These are phyloP conservation scores for Talaromyces thailandensis DNA, from an alignment of 495 filamentous ascomycete genomes.

Conservation along the genomic window DNA sequence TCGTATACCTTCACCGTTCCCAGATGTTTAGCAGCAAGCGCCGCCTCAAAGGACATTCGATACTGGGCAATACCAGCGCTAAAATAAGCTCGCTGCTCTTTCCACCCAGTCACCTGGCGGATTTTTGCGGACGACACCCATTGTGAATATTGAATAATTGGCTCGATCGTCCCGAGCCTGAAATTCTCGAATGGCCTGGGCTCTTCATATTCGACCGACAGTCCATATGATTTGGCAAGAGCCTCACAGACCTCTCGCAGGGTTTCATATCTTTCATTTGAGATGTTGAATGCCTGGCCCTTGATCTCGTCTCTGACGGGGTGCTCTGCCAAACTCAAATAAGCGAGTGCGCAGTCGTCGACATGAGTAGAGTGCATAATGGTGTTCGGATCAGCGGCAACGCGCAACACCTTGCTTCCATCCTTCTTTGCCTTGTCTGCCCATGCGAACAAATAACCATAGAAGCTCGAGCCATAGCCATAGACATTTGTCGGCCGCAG, in stretches of 20 bases:
- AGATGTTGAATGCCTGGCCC: slow-evolving; percentile 33
- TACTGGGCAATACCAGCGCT: slow-evolving; percentile 23
- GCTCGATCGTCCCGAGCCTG: slow-evolving; percentile 3
- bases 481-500: slow-evolving; percentile 28
- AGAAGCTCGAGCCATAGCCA: slow-evolving; percentile 29
- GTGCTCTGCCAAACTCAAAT: slow-evolving; percentile 25
- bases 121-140: slow-evolving; percentile 33
- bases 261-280: slow-evolving; percentile 27
- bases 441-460: slow-evolving; percentile 20
- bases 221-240: slow-evolving; percentile 24
- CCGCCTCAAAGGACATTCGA: slow-evolving; percentile 31
- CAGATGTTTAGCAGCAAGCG: slow-evolving; percentile 4
- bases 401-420: slow-evolving; percentile 8
- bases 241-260: slow-evolving; percentile 20
- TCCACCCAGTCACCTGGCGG: slow-evolving; percentile 28
- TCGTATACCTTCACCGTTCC: not conserved
- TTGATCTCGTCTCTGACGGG: slow-evolving; percentile 12
- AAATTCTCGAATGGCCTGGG: not conserved
- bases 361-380: slow-evolving; percentile 32
- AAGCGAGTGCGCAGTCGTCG: slow-evolving; percentile 36
- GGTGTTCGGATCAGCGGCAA: slow-evolving; percentile 19
- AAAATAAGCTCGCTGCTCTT: slow-evolving; percentile 24
- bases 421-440: slow-evolving; percentile 11
- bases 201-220: slow-evolving; percentile 10
- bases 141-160: slow-evolving; percentile 24